Evolutionary conservation across 225 moss, liverwort and hornwort species (phyloP), one percentile per base, ranked within the genome.

Genomic region (Neckera pumila): DNA sequence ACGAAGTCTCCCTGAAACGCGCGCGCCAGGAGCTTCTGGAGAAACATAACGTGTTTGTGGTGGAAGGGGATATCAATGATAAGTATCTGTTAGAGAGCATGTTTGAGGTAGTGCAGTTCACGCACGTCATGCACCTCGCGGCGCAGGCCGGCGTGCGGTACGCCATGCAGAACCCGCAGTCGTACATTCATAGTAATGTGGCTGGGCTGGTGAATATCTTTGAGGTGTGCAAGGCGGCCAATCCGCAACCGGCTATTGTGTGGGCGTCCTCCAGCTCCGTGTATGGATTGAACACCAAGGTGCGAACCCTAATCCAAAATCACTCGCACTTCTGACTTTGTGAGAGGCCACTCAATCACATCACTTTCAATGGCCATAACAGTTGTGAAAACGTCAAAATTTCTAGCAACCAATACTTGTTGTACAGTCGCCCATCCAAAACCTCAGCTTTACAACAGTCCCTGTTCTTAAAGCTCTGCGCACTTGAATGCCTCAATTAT

Each of bases 211-310:
- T 92, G 53, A 92, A 88, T 57, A 63, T 92, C 49, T 90, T 90
- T 5, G 92, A 92, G 83, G 89, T 85, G n/a, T 92, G 92, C 86
- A 92, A 92, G 83, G 81, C 91, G 14, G 81, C 89, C 12, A 85
- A 92, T 85, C 92, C 92, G 27, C 92, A 90, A 62, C 92, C 92
- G 8, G 84, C 91, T n/a, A 84, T 92, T 36, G 92, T 92, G 4
- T 92, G 92, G 92, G 92, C 92, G 26, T 92, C 92, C 51, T 92
- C 92, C 57, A 92, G 92, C 80, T 92, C 92, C 34, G 92, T 92
- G 5, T 92, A 92, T 76, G 92, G 92, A 30, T 70, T 92, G 73
- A 92, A 92, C 54, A 85, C 91, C 11, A 92, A 92, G 92, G 92
- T 92, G 63, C 51, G 57, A 74, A 45, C 53, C 69, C 60, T 47